Percentiles rank a stretch among this genome's conserved stretches.
These are phyloP conservation scores for Parsonsia alboflavescens DNA, from an alignment of 257 asterid genomes.

Conservation along the genomic window DNA sequence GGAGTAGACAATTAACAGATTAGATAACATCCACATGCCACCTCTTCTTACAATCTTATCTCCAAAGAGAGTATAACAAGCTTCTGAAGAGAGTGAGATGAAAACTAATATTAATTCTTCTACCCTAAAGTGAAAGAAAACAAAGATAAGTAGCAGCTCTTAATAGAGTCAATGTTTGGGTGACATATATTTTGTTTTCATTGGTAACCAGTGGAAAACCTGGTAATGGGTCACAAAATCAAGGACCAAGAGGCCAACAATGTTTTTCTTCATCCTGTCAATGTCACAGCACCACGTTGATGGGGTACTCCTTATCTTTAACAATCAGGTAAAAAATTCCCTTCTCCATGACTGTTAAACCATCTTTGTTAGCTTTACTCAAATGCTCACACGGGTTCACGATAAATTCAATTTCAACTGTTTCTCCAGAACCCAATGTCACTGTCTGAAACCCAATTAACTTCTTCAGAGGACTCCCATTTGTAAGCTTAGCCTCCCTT, in stretches of 20 bases:
- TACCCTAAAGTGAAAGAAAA: background rate
- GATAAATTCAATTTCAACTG: conserved; percentile 26
- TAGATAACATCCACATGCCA: background rate
- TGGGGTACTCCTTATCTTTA: conserved; percentile 40
- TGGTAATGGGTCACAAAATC: background rate
- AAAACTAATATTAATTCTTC: background rate
- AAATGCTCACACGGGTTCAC: conserved; percentile 49
- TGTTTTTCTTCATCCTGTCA: background rate
- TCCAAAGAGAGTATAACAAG: too few species aligned
- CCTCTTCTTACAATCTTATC: background rate
- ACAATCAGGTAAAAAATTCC: conserved; percentile 36
- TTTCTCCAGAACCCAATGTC: conserved; percentile 33
- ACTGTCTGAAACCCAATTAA: conserved; percentile 50
- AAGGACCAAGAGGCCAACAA: background rate
- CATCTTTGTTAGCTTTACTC: conserved; percentile 41
- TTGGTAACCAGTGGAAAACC: background rate
- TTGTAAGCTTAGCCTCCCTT: conserved; percentile 14
- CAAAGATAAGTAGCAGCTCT: background rate
- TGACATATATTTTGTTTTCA: background rate
- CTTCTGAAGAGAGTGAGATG: background rate
- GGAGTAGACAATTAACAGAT: background rate
- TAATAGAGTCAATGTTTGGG: background rate
- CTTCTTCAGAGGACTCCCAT: conserved; percentile 33
- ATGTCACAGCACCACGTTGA: conserved; percentile 32
- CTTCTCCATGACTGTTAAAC: conserved; percentile 41